A percentile compares a stretch with the other conserved stretches of the same genome.
phyloP scores from a whole-genome alignment of 1,139 yeast species.

The Chernovozyma aurita region DNA sequence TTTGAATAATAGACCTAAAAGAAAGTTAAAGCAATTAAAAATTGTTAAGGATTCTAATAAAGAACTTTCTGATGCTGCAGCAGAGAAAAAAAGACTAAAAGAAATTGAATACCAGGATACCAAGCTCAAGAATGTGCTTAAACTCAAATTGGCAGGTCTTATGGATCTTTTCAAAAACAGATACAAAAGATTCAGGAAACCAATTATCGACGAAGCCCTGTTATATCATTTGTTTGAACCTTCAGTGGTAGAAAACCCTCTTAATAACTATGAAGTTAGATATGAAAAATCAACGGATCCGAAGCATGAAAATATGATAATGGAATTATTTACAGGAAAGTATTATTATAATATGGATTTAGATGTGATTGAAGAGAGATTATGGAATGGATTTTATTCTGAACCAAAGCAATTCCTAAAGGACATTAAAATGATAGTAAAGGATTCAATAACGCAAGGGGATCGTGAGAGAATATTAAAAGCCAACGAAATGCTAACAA shows the following conservation, averaged over 20 bases:
- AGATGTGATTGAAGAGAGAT: constrained; percentile 87
- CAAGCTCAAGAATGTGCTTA: constrained; percentile 75
- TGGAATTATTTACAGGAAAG: constrained; percentile 71
- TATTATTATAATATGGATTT: constrained; percentile 83
- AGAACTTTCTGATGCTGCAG: constrained; percentile 10
- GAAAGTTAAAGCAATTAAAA: constrained; percentile 37
- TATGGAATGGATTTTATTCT: constrained; percentile 95
- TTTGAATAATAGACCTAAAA: constrained; percentile 45
- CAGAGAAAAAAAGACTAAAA: constrained; percentile 33
- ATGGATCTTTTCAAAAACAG: constrained; percentile 87
- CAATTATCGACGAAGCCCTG: constrained; percentile 73
- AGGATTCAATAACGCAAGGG: constrained; percentile 68
- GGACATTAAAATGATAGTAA: constrained; percentile 80
- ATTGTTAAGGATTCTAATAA: constrained; percentile 17
- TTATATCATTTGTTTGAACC: constrained; percentile 78
- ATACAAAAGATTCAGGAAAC: constrained; percentile 86
- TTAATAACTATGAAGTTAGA: constrained; percentile 34
- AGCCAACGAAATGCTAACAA: constrained; percentile 94
- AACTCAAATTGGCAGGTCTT: constrained; percentile 77
- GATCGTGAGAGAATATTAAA: constrained; percentile 84
- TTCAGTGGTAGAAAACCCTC: constrained; percentile 32
- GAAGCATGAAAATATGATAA: constrained; percentile 58
- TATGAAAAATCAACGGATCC: constrained; percentile 58
- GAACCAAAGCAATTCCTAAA: constrained; percentile 87
- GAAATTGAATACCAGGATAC: constrained; percentile 69